These are phyloP conservation scores for Plasmodium vivax DNA, from an alignment of 169 alveolate genomes.

Conservation along the genomic window DNA sequence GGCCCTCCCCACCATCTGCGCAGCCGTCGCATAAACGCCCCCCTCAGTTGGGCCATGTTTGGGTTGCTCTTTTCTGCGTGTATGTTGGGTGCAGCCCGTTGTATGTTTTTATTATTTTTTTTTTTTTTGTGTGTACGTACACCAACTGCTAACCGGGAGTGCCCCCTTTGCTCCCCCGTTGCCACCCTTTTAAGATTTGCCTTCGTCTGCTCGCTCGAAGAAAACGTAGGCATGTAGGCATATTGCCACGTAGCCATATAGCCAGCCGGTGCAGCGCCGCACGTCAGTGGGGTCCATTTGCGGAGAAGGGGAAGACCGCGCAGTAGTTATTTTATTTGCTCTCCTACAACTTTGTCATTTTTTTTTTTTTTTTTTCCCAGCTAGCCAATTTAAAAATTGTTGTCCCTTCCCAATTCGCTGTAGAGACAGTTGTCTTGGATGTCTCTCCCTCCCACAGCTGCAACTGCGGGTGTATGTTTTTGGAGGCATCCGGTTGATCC, in stretches of 20 bases:
- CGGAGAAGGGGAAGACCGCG: neutral
- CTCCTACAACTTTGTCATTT: neutral
- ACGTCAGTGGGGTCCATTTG: neutral
- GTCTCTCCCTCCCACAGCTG: neutral
- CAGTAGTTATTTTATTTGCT: neutral
- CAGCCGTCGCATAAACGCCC: no score
- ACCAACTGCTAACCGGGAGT: neutral
- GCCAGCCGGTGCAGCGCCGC: neutral
- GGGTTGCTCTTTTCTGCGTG: no score
- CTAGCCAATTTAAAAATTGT: neutral
- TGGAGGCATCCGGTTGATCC: neutral
- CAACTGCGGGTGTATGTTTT: neutral
- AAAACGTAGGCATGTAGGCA: neutral
- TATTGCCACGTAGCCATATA: no score
- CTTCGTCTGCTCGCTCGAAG: neutral
- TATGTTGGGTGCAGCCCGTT: no score
- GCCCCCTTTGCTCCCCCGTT: neutral
- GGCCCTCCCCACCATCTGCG: no score
- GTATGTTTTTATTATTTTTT: neutral
- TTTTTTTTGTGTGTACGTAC: neutral
- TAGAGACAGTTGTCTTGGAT: neutral
- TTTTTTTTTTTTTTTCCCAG: slow-evolving; percentile 4
- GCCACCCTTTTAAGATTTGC: neutral
- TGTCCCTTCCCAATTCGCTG: neutral
- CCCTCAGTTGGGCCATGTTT: no score